phyloP scores from a whole-genome alignment of 352 stramenopile species.

The Phytophthora idaei region DNA sequence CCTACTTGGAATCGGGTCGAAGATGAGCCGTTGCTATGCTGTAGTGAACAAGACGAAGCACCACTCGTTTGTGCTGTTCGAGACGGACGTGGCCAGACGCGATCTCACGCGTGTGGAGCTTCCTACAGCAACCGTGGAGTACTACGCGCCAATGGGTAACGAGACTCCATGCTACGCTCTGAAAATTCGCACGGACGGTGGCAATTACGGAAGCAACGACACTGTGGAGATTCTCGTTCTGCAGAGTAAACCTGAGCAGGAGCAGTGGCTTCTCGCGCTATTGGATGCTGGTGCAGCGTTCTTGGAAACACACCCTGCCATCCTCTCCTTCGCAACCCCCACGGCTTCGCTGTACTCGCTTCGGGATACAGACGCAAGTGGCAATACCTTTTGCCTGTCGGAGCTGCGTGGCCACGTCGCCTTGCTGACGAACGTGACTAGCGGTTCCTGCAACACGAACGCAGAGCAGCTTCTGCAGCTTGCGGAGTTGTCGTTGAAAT shows the following conservation, averaged over 20 bases:
- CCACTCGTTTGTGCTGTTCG: constrained; percentile 41
- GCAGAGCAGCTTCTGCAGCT: constrained; percentile 84
- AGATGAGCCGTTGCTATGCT: constrained; percentile 32
- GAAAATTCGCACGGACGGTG: constrained; percentile 28
- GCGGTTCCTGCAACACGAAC: constrained; percentile 19
- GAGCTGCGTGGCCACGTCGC: constrained; percentile 63
- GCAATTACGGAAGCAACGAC: constrained; percentile 10
- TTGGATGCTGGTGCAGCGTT: constrained; percentile 54
- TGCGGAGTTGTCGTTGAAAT: constrained; percentile 61
- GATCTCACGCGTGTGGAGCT: constrained; percentile 32
- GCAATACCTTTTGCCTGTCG: constrained; percentile 64
- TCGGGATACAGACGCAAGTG: constrained; percentile 61
- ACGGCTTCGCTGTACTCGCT: constrained; percentile 80
- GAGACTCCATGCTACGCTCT: constrained; percentile 18
- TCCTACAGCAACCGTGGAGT: constrained; percentile 39
- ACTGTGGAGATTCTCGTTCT: constrained; percentile 41
- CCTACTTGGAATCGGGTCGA: constrained; percentile 11
- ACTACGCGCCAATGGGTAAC: constrained; percentile 16
- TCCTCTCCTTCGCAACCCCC: constrained; percentile 36
- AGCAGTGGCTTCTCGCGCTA: constrained; percentile 55
- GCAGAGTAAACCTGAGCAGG: constrained; percentile 41
- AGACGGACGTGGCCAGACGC: constrained; percentile 36
- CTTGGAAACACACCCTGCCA: constrained; percentile 39
- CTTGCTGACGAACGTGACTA: constrained; percentile 78
- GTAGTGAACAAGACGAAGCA: constrained; percentile 40